Evolutionary conservation across 78 protist genomes (phyloP).

Genomic region (Pelomyxa schiedti): DNA sequence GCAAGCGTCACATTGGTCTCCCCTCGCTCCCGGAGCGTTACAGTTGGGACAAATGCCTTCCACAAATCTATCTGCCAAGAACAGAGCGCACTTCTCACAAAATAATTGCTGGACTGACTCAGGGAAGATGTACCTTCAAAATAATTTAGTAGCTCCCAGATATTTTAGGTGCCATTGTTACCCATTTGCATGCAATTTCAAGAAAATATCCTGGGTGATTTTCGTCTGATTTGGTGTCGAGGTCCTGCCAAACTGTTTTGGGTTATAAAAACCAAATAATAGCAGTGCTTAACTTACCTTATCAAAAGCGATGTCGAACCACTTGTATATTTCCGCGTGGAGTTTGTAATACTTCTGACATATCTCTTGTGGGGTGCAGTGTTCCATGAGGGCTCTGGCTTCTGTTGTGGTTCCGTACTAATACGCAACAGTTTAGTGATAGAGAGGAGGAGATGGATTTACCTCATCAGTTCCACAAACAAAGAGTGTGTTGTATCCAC

Average conservation of each 20-base stretch:
- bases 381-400: conserved; percentile 61
- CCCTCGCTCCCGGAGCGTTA: conserved; percentile 64
- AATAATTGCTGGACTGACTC: conserved; percentile 40
- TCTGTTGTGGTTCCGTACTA: conserved; percentile 84
- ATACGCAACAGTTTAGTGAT: no score
- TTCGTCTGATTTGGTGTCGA: conserved; percentile 57
- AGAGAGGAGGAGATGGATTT: no score
- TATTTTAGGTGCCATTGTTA: no score
- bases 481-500: conserved; percentile 61
- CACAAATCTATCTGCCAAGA: conserved; percentile 76
- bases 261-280: no score
- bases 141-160: no score
- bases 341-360: conserved; percentile 68
- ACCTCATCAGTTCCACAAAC: conserved; percentile 88
- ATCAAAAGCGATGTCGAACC: conserved; percentile 79
- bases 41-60: conserved; percentile 79
- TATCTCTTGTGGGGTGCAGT: conserved; percentile 55
- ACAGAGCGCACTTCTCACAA: conserved; percentile 36
- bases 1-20: conserved; percentile 87
- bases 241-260: conserved; percentile 84
- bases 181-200: conserved; percentile 17
- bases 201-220: conserved; percentile 74
- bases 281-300: no score
- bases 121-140: not conserved
- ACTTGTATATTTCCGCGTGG: conserved; percentile 58